These are phyloP conservation scores for Candida boleticola DNA, from an alignment of 805 yeast genomes.

Conservation along the genomic window DNA sequence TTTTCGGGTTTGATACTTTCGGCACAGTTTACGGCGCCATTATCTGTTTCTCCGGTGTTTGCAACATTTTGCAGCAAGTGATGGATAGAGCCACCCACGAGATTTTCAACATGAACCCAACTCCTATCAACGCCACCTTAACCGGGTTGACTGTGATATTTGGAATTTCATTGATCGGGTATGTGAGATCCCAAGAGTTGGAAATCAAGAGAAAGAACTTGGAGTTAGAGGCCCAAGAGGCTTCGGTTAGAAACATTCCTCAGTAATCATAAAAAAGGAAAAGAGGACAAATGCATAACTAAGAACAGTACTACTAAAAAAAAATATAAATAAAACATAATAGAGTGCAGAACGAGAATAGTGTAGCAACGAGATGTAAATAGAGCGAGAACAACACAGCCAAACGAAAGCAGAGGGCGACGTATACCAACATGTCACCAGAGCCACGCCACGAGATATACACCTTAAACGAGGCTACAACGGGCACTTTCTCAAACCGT, in stretches of 20 bases:
- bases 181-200: conserved; percentile 41
- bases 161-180: conserved; percentile 45
- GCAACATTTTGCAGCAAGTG: conserved; percentile 68
- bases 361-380: no score
- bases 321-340: no score
- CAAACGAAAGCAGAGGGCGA: no score
- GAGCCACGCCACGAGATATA: no score
- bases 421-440: no score
- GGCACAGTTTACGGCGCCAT: conserved; percentile 89
- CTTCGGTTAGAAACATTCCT: conserved; percentile 48
- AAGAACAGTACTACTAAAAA: no score
- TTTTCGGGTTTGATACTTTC: conserved; percentile 88
- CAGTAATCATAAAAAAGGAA: conserved; percentile 14
- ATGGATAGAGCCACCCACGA: conserved; percentile 73
- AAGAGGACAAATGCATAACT: neutral
- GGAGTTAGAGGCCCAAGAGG: conserved; percentile 64
- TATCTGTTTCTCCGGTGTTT: conserved; percentile 78
- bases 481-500: no score
- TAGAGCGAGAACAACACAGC: no score
- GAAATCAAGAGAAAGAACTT: conserved; percentile 48
- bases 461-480: no score
- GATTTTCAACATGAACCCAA: conserved; percentile 69
- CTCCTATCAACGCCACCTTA: conserved; percentile 66
- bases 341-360: no score
- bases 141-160: conserved; percentile 52